Percentiles rank a stretch among this genome's conserved stretches.
Evolutionary conservation across 352 stramenopile genomes (phyloP).

Genomic region (Albugo laibachii): DNA sequence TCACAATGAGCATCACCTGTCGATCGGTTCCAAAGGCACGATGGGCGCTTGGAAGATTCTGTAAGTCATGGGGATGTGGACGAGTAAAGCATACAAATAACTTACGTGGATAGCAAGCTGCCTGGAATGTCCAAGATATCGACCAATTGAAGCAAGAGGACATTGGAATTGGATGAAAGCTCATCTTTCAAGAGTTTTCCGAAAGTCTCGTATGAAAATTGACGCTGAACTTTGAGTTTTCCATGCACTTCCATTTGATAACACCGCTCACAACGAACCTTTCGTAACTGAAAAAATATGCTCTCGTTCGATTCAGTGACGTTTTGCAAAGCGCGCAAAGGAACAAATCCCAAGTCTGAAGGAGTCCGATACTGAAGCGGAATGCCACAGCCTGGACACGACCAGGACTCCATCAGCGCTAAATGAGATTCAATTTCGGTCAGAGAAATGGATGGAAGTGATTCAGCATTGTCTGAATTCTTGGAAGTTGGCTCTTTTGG

Average conservation of each 20-base stretch:
- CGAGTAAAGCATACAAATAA: neutral
- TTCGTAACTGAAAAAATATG: slow-evolving; percentile 18
- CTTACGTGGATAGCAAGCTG: slow-evolving; percentile 60
- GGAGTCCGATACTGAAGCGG: slow-evolving; percentile 50
- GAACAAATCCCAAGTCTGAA: slow-evolving; percentile 40
- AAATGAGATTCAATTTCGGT: slow-evolving; percentile 35
- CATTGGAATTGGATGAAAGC: slow-evolving; percentile 23
- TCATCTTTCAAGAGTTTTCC: slow-evolving; percentile 15
- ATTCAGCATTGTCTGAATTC: no score
- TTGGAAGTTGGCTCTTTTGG: no score
- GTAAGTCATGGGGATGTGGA: no score
- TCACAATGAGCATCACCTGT: slow-evolving; percentile 77
- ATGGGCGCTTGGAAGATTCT: slow-evolving; percentile 13
- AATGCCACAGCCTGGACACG: slow-evolving; percentile 66
- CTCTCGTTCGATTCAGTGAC: slow-evolving; percentile 32
- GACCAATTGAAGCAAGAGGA: slow-evolving; percentile 83
- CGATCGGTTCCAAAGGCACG: slow-evolving; percentile 76
- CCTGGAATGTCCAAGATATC: slow-evolving; percentile 85
- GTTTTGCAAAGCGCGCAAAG: slow-evolving; percentile 36
- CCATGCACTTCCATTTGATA: slow-evolving; percentile 77
- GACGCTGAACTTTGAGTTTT: slow-evolving; percentile 37
- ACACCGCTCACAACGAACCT: slow-evolving; percentile 68
- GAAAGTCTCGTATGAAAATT: no score
- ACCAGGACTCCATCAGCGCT: slow-evolving; percentile 68
- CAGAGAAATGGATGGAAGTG: neutral